Evolutionary conservation across 768 basidiomycete genomes (phyloP), one percentile per base, ranked within the genome.

Genomic region (Mycena latifolia): DNA sequence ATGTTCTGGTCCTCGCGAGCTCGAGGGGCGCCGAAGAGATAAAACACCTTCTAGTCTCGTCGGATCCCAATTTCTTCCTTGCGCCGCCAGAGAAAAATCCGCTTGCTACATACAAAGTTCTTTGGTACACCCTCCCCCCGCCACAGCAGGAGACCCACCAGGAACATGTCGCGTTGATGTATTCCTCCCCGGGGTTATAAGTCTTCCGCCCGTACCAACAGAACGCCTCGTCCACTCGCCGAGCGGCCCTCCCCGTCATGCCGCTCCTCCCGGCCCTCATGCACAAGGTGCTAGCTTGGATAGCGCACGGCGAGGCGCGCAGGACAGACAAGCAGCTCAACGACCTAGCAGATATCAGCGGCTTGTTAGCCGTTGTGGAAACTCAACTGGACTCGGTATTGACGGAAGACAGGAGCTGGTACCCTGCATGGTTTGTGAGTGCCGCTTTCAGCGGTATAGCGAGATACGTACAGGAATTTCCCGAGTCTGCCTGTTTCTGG

Each of bases 231-330:
- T 62, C 14, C 39, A 48, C 35, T 55, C 59, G n/a, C 24, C n/a
- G 7, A 65, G 39, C 46, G 52, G 29, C n/a, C 20, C 51, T 69
- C 5, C 71, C 71, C 14, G 41, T 63, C 24, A 61, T 70, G 56
- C 74, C 61, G 1, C 68, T 66, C 29, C n/a, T n/a, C 78, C 78
- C 84, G n/a, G 70, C 75, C 25, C 75, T 85, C 29, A 63, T 72
- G 56, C 67, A 69, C 35, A 69, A 84, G 10, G 55, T 81, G 18
- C 67, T 84, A 15, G 71, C 69, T 11, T 66, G 71, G 66, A 60
- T 51, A 29, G 63, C 66, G 12, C 69, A 68, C 59, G 46, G 52
- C 20, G 28, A 56, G 18, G 63, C 63, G 3, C 11, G 27, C 25
- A 41, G 55, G 41, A 15, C 18, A 8, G 51, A 62, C 55, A 45